Base-by-base conservation (phyloP, 2,329 filamentous ascomycete species). In the Falciphora oryzae region DNA sequence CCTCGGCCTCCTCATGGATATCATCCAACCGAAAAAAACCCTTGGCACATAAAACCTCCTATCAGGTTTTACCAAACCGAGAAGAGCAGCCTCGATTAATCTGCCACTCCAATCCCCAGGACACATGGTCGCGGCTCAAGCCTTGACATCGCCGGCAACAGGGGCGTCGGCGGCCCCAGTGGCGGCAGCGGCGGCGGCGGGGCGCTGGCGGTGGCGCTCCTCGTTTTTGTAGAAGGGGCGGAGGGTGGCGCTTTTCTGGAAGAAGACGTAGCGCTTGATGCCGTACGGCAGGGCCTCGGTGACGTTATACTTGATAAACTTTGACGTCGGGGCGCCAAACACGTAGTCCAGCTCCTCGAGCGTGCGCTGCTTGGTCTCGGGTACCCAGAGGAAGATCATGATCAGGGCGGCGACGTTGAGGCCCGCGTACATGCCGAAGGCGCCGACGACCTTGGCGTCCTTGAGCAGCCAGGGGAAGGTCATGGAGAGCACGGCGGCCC, bases 341-440 rank as follows among this genome's bases (percentile, higher is more conserved):
- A 86, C 80, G 65, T 83, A 83, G 69, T 90, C 87, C 50, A 90
- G 75, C 71, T 86, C 84, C 71, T 85, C 82, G 14, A 82, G 73
- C 2, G 83, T 85, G 38, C 79, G 78, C 69, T 85, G 83, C 73
- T 87, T 87, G 16, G 85, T 88, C 72, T 87, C 85, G 0, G 84
- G 84, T 2, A 87, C 75, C 71, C 76, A 81, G 32, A 85, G 71
- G 73, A 86, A 85, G 62, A 87, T 85, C 74, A 87, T 78, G 44
- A 79, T 64, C 35, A 87, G 76, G 0, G 83, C 85, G 0, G 85
- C 66, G 0, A 86, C 68, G 70, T 87, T 87, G 69, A 86, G 79
- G 0, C 79, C 81, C 0, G 84, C 79, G 68, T 87, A 87, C 65
- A 86, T 78, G 1, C 79, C 77, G 67, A 85, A 86, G 0, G 83